Evolutionary conservation across 768 basidiomycete genomes (phyloP), one percentile per base, ranked within the genome.

Genomic region (Crassisporium funariophilum): DNA sequence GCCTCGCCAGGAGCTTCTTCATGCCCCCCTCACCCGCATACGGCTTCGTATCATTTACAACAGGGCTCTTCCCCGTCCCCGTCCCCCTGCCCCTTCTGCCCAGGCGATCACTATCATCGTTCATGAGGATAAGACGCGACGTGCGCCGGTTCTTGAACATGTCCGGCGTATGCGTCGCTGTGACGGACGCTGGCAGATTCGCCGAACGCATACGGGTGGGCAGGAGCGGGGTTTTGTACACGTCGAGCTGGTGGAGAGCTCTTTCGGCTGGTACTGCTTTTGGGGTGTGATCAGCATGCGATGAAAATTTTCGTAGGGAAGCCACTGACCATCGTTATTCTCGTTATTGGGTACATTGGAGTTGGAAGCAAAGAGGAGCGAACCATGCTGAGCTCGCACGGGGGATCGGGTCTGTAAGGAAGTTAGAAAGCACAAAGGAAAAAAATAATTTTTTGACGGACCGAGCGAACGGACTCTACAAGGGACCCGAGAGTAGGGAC

Each of bases 1-100:
- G 71, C 53, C 79, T 76, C 16, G 84, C 82, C 29, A 90, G 64
- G 62, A 88, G 67, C 58, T 84, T 90, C 72, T 85, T 88, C 76
- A 88, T 83, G 0, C 86, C 86, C 42, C 88, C 85, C 51, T 82
- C 79, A 5, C 88, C 88, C 1, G 86, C 83, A 56, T 91, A 91
- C 3, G 88, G 88, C 57, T 90, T 90, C 15, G 79, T 79, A 29
- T 75, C 76, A 51, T 81, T 82, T 11, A 72, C 64, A 13, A 70
- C 61, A 34, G 63, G 71, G 25, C 58, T 64, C 56, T 74, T 76
- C 36, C 59, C 73, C 67, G 55, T 68, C 58, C 59, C 72, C 67
- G 55, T 68, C 58, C 53, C 69, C 66, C 54, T 60, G 23, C 46
- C 58, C 57, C 65, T 72, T 48, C 63, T 60, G 12, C 77, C 79